Conservation (phyloP, 148 eudicot genomes). For the Polygonum maritimum region DNA sequence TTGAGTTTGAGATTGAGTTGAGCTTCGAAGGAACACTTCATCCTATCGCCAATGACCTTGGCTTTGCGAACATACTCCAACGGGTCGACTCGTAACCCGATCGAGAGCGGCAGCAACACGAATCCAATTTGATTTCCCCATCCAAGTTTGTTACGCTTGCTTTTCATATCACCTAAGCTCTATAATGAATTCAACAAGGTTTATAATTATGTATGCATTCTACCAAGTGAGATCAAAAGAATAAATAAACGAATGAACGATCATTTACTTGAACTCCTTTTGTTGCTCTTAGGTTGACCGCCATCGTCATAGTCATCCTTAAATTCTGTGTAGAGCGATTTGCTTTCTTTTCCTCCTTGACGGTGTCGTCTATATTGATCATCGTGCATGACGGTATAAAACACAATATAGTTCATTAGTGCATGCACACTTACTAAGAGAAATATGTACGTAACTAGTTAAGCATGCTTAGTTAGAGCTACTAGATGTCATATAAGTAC, state of each 20-base stretch:
- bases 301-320: neutral
- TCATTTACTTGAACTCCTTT: neutral
- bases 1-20: too few species aligned
- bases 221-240: neutral
- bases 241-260: neutral
- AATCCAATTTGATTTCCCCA: slow-evolving; percentile 7
- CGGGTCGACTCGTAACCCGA: neutral
- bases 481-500: too few species aligned
- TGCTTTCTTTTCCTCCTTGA: neutral
- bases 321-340: neutral
- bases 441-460: too few species aligned
- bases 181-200: neutral
- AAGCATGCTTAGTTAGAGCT: too few species aligned
- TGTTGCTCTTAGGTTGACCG: neutral
- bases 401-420: neutral
- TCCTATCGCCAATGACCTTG: neutral
- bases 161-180: neutral
- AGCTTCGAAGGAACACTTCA: slow-evolving; percentile 9
- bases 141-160: neutral
- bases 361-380: neutral
- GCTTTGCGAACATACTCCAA: slow-evolving; percentile 3
- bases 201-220: neutral
- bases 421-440: too few species aligned
- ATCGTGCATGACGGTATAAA: neutral
- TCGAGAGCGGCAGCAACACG: neutral